Evolutionary conservation across 768 basidiomycete species (phyloP), one percentile per base, ranked within the genome.

Genomic region (Amyloporia xantha): DNA sequence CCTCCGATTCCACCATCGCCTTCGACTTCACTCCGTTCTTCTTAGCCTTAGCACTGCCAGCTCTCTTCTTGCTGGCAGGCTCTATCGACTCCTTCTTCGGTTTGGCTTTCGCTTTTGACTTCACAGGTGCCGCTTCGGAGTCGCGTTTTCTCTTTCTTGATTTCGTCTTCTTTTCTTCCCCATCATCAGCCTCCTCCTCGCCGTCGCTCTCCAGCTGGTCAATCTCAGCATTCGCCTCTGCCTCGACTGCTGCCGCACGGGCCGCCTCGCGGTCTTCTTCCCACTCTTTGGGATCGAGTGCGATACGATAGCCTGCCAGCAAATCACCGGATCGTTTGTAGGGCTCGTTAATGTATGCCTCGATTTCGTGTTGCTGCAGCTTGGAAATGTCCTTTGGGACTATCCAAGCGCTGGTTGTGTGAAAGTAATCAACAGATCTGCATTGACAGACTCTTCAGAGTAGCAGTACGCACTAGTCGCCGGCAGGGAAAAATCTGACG

Each of bases 401-500:
- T 36, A 89, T 73, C 94, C 94, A 97, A 17, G 90, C 78, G 69
- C 94, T 97, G 43, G 19, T 19, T 36, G 21, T 12, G 39, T 23
- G 61, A 44, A 50, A 12, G 49, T 56, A 1, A 35, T 53, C 41
- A 54, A 55, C 35, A 51, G 15, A 20, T 28, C 40, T 17, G 12
- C 35, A 21, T 12, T 68, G 2, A 60, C 68, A n/a, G n/a, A n/a
- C n/a, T n/a, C n/a, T n/a, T n/a, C n/a, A n/a, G n/a, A n/a, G n/a
- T n/a, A n/a, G n/a, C n/a, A 24, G 49, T 19, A 82, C 95, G 66
- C 60, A 98, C 96, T 84, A 89, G 68, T 97, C 95, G 44, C 89
- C 93, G 24, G 78, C 78, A 4, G 96, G 93, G 78, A 96, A 98
- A 78, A 94, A 99, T 55, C 84, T 75, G 26, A 84, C 76, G 54